Percentiles rank a stretch among this genome's conserved stretches.
phyloP scores from a whole-genome alignment of 768 basidiomycete species.

The Mycena galopus region DNA sequence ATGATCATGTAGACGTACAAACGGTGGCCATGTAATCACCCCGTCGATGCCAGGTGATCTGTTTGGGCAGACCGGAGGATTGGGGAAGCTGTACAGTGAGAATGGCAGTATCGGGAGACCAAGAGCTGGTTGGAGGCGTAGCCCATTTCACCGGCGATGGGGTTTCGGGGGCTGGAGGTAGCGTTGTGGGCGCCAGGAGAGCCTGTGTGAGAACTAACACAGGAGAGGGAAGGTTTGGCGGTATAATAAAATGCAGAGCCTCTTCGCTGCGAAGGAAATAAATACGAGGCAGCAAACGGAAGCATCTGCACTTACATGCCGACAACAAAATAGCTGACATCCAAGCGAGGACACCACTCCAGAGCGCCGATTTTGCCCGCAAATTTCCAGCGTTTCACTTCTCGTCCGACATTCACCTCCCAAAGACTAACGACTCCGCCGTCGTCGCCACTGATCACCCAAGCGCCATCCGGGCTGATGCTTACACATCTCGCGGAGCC shows the following conservation, averaged over 20 bases:
- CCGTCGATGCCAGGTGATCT: conserved; percentile 92
- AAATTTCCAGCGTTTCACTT: conserved; percentile 90
- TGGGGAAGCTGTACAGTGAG: conserved; percentile 73
- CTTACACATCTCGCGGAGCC: conserved; percentile 81
- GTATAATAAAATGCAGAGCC: conserved; percentile 81
- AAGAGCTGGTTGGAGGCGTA: conserved; percentile 59
- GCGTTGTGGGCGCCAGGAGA: conserved; percentile 72
- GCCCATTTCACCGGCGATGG: conserved; percentile 82
- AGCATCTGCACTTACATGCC: conserved; percentile 71
- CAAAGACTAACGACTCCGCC: conserved; percentile 88
- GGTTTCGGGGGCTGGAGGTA: conserved; percentile 66
- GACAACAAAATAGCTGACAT: conserved; percentile 83
- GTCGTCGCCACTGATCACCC: conserved; percentile 95
- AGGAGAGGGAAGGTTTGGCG: conserved; percentile 78
- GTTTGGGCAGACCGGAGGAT: conserved; percentile 78
- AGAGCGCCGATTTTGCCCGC: conserved; percentile 83
- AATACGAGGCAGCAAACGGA: conserved; percentile 13
- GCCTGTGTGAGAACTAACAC: conserved; percentile 71
- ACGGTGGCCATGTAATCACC: conserved; percentile 98
- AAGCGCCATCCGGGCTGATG: conserved; percentile 89
- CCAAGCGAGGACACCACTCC: conserved; percentile 94
- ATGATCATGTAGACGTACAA: conserved; percentile 69
- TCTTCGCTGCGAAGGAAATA: conserved; percentile 73
- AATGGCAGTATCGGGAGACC: conserved; percentile 67
- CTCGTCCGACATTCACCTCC: conserved; percentile 92